These are phyloP conservation scores for Picea abies DNA, from an alignment of 83 land plant species.

Conservation along the genomic window DNA sequence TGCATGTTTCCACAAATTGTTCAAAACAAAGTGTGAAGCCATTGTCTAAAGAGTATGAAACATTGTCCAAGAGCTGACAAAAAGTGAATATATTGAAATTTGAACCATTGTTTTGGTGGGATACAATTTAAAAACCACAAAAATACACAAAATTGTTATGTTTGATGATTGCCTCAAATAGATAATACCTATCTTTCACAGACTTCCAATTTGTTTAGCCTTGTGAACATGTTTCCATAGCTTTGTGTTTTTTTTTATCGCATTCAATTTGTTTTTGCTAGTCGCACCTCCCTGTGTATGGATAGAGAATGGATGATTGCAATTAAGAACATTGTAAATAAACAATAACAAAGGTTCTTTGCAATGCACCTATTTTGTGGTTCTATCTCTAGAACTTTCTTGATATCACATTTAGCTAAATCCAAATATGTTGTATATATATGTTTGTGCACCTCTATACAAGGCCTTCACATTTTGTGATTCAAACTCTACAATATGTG, in stretches of 20 bases:
- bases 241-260: slow-evolving; percentile 78
- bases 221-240: slow-evolving; percentile 71
- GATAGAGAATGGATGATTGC: neutral
- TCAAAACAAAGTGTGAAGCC: too few species aligned
- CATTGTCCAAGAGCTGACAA: too few species aligned
- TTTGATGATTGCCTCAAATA: neutral
- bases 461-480: slow-evolving; percentile 89
- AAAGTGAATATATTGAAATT: too few species aligned
- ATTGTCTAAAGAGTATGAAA: too few species aligned
- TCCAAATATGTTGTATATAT: slow-evolving; percentile 69
- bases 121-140: too few species aligned
- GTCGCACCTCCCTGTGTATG: slow-evolving; percentile 64
- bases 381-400: slow-evolving; percentile 81
- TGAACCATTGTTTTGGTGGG: too few species aligned
- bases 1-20: too few species aligned
- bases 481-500: too few species aligned
- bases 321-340: neutral
- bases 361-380: slow-evolving; percentile 64
- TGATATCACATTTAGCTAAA: slow-evolving; percentile 73
- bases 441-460: slow-evolving; percentile 86
- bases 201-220: slow-evolving; percentile 35
- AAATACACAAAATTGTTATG: neutral
- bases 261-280: slow-evolving; percentile 61
- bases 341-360: neutral
- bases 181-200: slow-evolving; percentile 31